phyloP scores from a whole-genome alignment of 345 rosid genomes.

The Physaria fendleri region DNA sequence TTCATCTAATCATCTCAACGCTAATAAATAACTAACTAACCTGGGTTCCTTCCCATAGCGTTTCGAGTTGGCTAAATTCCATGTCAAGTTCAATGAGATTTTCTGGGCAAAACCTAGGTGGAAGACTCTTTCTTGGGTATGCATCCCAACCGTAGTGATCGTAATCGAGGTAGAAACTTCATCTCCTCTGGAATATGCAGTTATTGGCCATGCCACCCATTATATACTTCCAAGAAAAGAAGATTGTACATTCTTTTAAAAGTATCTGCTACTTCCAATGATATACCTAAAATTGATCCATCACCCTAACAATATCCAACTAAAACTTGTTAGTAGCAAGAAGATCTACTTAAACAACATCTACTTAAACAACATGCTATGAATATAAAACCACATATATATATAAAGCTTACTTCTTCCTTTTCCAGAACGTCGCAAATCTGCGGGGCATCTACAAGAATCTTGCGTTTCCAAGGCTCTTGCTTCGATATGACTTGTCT shows the following conservation, averaged over 20 bases:
- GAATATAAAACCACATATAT: no score
- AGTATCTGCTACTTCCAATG: neutral
- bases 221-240: neutral
- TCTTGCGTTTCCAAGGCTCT: neutral
- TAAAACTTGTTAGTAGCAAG: neutral
- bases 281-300: neutral
- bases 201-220: neutral
- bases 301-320: neutral
- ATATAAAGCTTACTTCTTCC: neutral
- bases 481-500: neutral
- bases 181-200: neutral
- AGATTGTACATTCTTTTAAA: slow-evolving; percentile 17
- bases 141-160: neutral
- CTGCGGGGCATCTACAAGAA: slow-evolving; percentile 13
- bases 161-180: neutral
- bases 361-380: no score
- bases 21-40: neutral
- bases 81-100: neutral
- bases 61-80: neutral
- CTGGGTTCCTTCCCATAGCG: neutral
- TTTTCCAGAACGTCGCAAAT: neutral
- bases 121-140: neutral
- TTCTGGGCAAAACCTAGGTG: neutral
- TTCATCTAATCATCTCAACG: no score
- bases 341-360: neutral